Evolutionary conservation across 2,329 filamentous ascomycete species (phyloP).

Genomic region (Verticillium nubilum): DNA sequence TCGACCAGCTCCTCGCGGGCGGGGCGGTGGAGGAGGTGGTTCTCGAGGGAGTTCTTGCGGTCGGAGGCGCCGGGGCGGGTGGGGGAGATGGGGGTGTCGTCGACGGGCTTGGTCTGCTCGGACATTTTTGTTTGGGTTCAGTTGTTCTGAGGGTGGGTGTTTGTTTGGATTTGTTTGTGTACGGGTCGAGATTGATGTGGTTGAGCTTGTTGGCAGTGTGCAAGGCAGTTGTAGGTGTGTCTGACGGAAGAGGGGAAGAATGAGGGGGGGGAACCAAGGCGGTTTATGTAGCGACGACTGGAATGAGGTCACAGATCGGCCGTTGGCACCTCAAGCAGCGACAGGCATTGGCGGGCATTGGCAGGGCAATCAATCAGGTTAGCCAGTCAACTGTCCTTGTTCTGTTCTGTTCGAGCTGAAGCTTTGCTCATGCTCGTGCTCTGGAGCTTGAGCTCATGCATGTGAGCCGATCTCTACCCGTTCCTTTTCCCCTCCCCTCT

Average conservation of each 20-base stretch:
- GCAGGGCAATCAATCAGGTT: not conserved
- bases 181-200: not conserved
- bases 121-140: no score
- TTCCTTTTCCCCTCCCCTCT: not conserved
- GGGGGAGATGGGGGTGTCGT: slow-evolving; percentile 54
- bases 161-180: no score
- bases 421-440: not conserved
- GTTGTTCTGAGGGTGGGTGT: no score
- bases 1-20: slow-evolving; percentile 74
- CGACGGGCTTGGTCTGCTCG: slow-evolving; percentile 26
- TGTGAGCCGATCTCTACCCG: not conserved
- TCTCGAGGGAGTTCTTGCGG: slow-evolving; percentile 66
- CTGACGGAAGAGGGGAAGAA: not conserved
- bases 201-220: not conserved
- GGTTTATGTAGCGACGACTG: not conserved
- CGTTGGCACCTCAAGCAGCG: not conserved
- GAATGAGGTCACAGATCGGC: not conserved
- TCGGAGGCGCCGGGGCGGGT: slow-evolving; percentile 35
- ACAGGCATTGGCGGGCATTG: not conserved
- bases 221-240: not conserved
- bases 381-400: not conserved
- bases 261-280: not conserved
- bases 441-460: not conserved
- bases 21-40: slow-evolving; percentile 66
- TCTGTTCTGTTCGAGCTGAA: not conserved